phyloP scores from a whole-genome alignment of 805 yeast species.

The Wickerhamomyces ciferrii region DNA sequence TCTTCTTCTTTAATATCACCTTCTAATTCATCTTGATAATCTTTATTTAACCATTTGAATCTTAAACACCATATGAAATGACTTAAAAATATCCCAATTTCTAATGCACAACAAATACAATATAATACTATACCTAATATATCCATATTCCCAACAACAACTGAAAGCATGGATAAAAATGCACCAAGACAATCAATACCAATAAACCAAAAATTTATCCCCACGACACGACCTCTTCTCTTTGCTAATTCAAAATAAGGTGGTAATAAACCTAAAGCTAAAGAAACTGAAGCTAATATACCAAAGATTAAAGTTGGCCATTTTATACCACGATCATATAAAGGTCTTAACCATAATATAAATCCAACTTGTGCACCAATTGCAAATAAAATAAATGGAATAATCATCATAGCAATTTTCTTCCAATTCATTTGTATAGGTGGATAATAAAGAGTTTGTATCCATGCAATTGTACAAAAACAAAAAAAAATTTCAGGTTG shows the following conservation, averaged over 20 bases:
- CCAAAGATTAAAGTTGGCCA: constrained; percentile 89
- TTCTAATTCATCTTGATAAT: constrained; percentile 6
- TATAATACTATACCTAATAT: constrained; percentile 68
- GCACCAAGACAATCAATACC: constrained; percentile 81
- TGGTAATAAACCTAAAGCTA: constrained; percentile 80
- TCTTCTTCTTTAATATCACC: constrained; percentile 3
- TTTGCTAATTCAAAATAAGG: constrained; percentile 84
- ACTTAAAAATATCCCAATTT: constrained; percentile 61
- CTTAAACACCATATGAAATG: constrained; percentile 57
- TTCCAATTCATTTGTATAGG: constrained; percentile 43
- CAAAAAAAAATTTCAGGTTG: constrained; percentile 86
- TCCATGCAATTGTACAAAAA: constrained; percentile 62
- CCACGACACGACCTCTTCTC: constrained; percentile 80
- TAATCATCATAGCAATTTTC: constrained; percentile 33
- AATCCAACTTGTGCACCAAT: constrained; percentile 67
- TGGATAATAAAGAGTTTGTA: constrained; percentile 70
- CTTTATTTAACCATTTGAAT: constrained; percentile 21
- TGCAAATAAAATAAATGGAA: constrained; percentile 34
- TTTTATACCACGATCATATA: constrained; percentile 41
- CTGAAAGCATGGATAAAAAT: constrained; percentile 63
- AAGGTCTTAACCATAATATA: constrained; percentile 60
- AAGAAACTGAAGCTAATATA: constrained; percentile 66
- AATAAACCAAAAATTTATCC: constrained; percentile 80
- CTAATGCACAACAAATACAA: constrained; percentile 58
- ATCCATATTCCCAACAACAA: constrained; percentile 55